Percentiles rank a stretch among this genome's conserved stretches.
Conservation (phyloP, 2,329 filamentous ascomycete genomes). For the Trichophyton benhamiae region DNA sequence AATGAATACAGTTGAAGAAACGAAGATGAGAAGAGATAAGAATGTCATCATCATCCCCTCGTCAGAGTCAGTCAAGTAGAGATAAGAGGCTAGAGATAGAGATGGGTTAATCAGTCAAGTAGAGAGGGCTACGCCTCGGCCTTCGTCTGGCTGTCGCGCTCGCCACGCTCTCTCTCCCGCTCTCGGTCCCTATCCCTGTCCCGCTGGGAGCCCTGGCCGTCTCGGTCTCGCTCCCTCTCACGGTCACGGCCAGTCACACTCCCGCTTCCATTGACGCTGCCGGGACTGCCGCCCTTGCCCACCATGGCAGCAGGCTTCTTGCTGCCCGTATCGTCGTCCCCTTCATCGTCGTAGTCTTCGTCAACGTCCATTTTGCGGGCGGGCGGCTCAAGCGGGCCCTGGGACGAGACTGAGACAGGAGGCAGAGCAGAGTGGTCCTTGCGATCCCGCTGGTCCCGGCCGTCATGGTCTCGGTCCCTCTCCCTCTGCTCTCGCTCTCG, state of each 20-base stretch:
- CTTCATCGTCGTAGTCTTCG: constrained; percentile 93
- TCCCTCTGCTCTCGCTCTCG: constrained; percentile 23
- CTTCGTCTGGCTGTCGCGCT: background rate
- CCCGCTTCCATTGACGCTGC: constrained; percentile 1
- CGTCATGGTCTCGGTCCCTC: background rate
- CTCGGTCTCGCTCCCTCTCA: background rate
- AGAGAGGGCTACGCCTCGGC: background rate
- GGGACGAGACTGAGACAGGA: constrained; percentile 22
- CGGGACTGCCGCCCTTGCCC: constrained; percentile 23
- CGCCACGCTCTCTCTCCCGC: background rate
- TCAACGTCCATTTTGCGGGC: constrained; percentile 94
- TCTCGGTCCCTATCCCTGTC: background rate
- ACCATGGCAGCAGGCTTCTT: constrained; percentile 32
- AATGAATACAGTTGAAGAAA: background rate
- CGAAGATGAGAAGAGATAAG: background rate
- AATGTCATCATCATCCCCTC: background rate
- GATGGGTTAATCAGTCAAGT: too few species aligned
- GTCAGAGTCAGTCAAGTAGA: background rate
- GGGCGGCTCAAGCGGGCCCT: constrained; percentile 56
- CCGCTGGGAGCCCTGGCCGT: background rate
- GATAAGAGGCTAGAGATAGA: too few species aligned
- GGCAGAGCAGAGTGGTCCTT: constrained; percentile 26
- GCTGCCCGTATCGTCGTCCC: constrained; percentile 53
- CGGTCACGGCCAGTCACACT: constrained; percentile 8
- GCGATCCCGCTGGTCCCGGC: constrained; percentile 25